Percentiles rank a stretch among this genome's conserved stretches.
phyloP scores from a whole-genome alignment of 805 yeast species.

The Metschnikowia continentalis region DNA sequence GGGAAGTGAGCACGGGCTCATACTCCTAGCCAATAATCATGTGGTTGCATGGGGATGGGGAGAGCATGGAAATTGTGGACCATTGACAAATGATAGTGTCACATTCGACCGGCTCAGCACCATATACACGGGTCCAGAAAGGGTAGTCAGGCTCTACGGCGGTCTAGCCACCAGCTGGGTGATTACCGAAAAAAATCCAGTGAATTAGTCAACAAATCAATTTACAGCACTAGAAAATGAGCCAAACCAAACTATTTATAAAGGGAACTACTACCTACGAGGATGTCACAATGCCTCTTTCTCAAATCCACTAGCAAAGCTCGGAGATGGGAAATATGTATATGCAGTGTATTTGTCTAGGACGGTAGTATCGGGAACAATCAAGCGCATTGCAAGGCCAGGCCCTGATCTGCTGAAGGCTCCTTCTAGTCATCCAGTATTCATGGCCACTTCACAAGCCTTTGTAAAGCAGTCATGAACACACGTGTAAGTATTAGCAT shows the following conservation, averaged over 20 bases:
- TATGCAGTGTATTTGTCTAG: constrained; percentile 55
- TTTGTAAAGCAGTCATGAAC: constrained; percentile 12
- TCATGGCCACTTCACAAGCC: constrained; percentile 15
- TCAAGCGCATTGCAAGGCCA: constrained; percentile 9
- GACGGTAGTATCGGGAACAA: constrained; percentile 54
- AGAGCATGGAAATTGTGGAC: constrained; percentile 94
- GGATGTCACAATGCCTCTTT: constrained; percentile 70
- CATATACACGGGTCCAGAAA: constrained; percentile 21
- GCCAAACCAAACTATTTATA: too few relatives aligned
- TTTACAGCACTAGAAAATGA: too few relatives aligned
- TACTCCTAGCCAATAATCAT: constrained; percentile 22
- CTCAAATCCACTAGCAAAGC: constrained; percentile 65
- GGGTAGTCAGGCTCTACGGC: constrained; percentile 39
- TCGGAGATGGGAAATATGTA: constrained; percentile 80
- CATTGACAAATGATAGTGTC: constrained; percentile 21
- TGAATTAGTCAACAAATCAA: neutral
- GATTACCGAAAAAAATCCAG: constrained; percentile 17
- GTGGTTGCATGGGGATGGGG: constrained; percentile 97
- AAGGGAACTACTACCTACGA: too few relatives aligned
- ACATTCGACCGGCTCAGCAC: constrained; percentile 36
- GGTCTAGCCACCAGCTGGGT: constrained; percentile 75
- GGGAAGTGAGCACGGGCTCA: constrained; percentile 88
- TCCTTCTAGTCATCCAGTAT: constrained; percentile 16
- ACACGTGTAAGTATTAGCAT: neutral
- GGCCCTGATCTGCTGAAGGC: constrained; percentile 13